These are phyloP conservation scores for Claviceps maximensis DNA, from an alignment of 2,329 filamentous ascomycete genomes.

Conservation along the genomic window DNA sequence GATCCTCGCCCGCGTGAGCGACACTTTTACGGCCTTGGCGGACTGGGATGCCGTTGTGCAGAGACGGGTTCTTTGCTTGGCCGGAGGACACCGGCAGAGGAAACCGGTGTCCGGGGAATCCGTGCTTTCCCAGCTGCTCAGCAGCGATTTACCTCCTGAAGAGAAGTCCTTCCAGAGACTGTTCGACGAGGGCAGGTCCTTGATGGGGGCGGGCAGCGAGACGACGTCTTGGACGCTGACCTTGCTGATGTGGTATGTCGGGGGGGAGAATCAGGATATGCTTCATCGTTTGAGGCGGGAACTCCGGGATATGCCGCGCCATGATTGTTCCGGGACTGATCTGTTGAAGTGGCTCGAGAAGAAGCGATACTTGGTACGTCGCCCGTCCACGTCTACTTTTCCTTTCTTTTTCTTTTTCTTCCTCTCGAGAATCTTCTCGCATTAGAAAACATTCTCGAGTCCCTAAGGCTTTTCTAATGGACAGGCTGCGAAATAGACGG, in stretches of 20 bases:
- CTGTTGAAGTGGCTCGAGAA: conserved; percentile 2
- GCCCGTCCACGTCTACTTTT: no score
- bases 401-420: neutral
- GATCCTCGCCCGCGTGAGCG: neutral
- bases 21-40: neutral
- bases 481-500: conserved; percentile 9
- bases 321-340: neutral
- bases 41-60: neutral
- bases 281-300: conserved; percentile 13
- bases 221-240: conserved; percentile 22
- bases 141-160: conserved; percentile 14
- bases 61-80: neutral
- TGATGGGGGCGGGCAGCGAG: conserved; percentile 24
- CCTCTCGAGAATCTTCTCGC: no score
- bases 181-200: conserved; percentile 17
- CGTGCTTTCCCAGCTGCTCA: neutral
- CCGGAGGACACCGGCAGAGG: neutral
- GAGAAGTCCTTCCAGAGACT: conserved; percentile 22
- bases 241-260: conserved; percentile 22
- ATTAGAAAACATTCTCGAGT: no score
- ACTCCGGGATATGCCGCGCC: neutral
- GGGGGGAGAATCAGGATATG: conserved; percentile 14
- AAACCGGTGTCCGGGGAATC: neutral
- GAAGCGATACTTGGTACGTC: conserved; percentile 20
- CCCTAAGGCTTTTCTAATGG: neutral